A percentile compares a stretch with the other conserved stretches of the same genome.
phyloP scores from a whole-genome alignment of 768 basidiomycete genomes.

The Collybiopsis confluens region DNA sequence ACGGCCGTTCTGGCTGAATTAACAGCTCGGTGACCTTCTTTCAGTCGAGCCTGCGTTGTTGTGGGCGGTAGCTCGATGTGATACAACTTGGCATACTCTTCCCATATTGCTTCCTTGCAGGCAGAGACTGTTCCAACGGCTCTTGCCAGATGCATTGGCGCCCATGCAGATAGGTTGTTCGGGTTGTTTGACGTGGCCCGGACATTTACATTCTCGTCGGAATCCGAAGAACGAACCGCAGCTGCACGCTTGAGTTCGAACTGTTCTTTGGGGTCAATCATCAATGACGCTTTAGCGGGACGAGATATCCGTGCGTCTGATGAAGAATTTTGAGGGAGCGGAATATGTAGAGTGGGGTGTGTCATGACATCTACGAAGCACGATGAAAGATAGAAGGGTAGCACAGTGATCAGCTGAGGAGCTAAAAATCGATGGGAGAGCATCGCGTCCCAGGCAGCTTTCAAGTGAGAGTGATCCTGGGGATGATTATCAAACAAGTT shows the following conservation, averaged over 20 bases:
- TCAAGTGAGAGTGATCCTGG: slow-evolving; percentile 59
- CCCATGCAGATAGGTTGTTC: slow-evolving; percentile 35
- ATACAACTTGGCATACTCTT: slow-evolving; percentile 52
- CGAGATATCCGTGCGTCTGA: background rate
- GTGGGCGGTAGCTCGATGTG: slow-evolving; percentile 35
- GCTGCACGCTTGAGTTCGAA: slow-evolving; percentile 24
- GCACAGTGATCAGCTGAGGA: slow-evolving; percentile 47
- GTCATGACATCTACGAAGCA: slow-evolving; percentile 52
- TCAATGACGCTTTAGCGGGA: slow-evolving; percentile 13
- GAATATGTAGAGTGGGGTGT: slow-evolving; percentile 43
- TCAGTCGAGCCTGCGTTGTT: slow-evolving; percentile 28
- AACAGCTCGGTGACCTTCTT: slow-evolving; percentile 16
- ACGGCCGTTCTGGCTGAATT: slow-evolving; percentile 23
- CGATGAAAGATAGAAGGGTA: slow-evolving; percentile 63
- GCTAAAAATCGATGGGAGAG: slow-evolving; percentile 53
- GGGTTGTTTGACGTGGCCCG: slow-evolving; percentile 14
- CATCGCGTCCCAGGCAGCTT: slow-evolving; percentile 67
- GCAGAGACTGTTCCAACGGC: slow-evolving; percentile 50
- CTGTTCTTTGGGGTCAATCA: slow-evolving; percentile 22
- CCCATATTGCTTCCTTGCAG: slow-evolving; percentile 70
- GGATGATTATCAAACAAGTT: slow-evolving; percentile 29
- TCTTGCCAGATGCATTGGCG: slow-evolving; percentile 64
- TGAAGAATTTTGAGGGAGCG: slow-evolving; percentile 52
- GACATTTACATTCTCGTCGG: slow-evolving; percentile 14
- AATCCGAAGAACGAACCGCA: slow-evolving; percentile 14